Evolutionary conservation across 306 rosid genomes (phyloP), one percentile per base, ranked within the genome.

Genomic region (Calophaca sinica): DNA sequence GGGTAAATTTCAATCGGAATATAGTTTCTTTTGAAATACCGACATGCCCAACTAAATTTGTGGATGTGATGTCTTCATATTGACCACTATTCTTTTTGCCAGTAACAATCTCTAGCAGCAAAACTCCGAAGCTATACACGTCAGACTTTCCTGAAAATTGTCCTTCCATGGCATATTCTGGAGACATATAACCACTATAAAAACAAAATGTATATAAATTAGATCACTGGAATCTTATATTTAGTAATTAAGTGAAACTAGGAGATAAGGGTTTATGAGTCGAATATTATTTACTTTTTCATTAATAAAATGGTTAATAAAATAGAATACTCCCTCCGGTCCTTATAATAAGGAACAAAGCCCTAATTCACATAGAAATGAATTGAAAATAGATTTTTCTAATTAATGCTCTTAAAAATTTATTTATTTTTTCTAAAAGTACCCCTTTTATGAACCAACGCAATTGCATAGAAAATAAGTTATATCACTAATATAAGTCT

Each of bases 101-200:
- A 0, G 84, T 93, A 9, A 90, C 7, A 13, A 92, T 83, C 77
- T 92, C 96, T 39, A 92, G 41, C 4, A 78, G 29, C 36, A 90
- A 72, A 52, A 93, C 81, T 2, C 92, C 96, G 2, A 78, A 93
- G 68, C 94, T 87, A 6, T 84, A 88, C 3, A 83, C 88, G 31
- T 88, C 88, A 1, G 88, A 82, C 12, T 87, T 86, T 2, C 68
- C 33, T 1, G 89, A 92, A 84, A 88, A 87, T 5, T 78, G 10
- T 4, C 93, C 88, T 57, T 86, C 77, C 87, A 92, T 86, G 4
- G 91, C 90, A 55, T 91, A 86, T 26, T 92, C 90, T 0, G 89
- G 97, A 3, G 92, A 67, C 90, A 89, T 87, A 2, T 89, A 92
- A 3, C 93, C 96, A 29, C 89, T 89, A 14, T 4, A 72, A 49